Evolutionary conservation across 2,329 filamentous ascomycete species (phyloP).

Genomic region (Fusarium nygamai): DNA sequence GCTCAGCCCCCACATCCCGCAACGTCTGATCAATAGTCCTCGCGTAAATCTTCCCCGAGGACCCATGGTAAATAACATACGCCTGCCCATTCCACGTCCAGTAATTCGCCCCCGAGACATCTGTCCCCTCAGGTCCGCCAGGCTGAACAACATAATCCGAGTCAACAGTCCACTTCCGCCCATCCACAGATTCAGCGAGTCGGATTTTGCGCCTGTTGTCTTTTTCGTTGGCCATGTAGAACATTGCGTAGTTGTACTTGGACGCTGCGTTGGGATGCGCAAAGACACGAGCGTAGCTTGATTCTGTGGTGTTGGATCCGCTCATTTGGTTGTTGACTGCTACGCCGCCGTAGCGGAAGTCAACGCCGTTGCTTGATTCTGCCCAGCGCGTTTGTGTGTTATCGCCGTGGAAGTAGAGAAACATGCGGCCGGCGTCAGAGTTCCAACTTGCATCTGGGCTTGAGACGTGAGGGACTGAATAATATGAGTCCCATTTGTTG

Average conservation of each 20-base stretch:
- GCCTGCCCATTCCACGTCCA: conserved; percentile 19
- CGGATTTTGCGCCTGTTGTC: conserved; percentile 40
- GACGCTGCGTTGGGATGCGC: conserved; percentile 31
- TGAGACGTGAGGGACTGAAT: conserved; percentile 28
- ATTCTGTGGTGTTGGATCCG: conserved; percentile 35
- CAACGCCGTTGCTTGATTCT: conserved; percentile 8
- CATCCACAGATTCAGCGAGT: conserved; percentile 39
- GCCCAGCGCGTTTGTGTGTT: conserved; percentile 20
- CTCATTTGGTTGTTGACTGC: conserved; percentile 39
- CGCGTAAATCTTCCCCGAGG: conserved; percentile 10
- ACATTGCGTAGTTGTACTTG: conserved; percentile 40
- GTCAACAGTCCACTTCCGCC: conserved; percentile 29
- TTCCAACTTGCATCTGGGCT: conserved; percentile 28
- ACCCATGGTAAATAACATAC: conserved; percentile 20
- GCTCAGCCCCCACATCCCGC: conserved; percentile 9
- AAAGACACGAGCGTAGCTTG: conserved; percentile 43
- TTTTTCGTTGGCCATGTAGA: conserved; percentile 42
- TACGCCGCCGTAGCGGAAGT: conserved; percentile 20
- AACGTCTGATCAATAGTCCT: conserved; percentile 25
- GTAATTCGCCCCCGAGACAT: conserved; percentile 20
- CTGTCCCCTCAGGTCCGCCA: not conserved
- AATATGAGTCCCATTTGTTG: conserved; percentile 15
- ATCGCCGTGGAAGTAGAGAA: conserved; percentile 28
- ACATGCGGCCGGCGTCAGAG: not conserved
- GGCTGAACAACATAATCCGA: conserved; percentile 14